Conservation (phyloP, 345 rosid species). For the Hibiscus syriacus region DNA sequence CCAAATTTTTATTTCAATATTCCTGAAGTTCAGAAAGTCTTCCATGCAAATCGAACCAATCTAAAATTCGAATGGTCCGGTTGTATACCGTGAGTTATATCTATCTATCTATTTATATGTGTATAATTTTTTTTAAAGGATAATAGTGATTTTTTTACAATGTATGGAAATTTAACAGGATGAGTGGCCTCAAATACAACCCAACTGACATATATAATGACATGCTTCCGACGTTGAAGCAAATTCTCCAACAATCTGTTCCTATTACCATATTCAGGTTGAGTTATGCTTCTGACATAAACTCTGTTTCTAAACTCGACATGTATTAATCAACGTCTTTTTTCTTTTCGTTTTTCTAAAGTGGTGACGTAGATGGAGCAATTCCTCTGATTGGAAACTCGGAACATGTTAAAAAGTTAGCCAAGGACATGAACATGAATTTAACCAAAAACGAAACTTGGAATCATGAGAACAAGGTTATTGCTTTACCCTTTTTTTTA, state of each 20-base stretch:
- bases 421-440: background rate
- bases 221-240: background rate
- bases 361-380: background rate
- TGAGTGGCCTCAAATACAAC: background rate
- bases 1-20: background rate
- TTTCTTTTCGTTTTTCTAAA: too few relatives aligned
- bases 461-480: background rate
- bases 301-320: too few relatives aligned
- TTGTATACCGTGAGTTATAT: background rate
- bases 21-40: background rate
- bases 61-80: background rate
- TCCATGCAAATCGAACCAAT: background rate
- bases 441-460: background rate
- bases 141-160: too few relatives aligned
- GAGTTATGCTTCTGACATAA: background rate
- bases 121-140: too few relatives aligned
- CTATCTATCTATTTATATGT: too few relatives aligned
- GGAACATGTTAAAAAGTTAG: background rate
- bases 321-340: too few relatives aligned
- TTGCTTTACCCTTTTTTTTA: background rate
- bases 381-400: background rate
- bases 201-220: background rate
- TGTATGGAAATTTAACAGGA: too few relatives aligned
- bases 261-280: conserved; percentile 1
- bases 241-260: background rate